phyloP scores from a whole-genome alignment of 345 rosid genomes.

The Lenwebbia sp. region DNA sequence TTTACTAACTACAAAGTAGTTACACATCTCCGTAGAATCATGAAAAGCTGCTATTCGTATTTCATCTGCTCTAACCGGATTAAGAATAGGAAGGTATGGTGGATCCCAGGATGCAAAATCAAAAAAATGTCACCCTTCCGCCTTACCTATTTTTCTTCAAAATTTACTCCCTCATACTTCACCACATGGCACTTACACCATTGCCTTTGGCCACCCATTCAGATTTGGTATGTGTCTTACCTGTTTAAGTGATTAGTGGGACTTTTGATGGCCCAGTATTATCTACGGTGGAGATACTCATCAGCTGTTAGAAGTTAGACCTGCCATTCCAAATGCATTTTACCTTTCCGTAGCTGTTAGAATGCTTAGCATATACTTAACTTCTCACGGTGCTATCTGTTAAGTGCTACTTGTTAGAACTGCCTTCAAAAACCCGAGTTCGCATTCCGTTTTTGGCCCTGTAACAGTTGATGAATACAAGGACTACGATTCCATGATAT shows the following conservation, averaged over 20 bases:
- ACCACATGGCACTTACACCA: neutral
- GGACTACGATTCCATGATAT: neutral
- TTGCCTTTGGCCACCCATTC: neutral
- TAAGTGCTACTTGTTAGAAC: neutral
- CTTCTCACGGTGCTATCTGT: neutral
- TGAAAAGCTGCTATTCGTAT: neutral
- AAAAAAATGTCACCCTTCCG: neutral
- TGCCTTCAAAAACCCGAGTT: neutral
- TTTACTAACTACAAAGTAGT: neutral
- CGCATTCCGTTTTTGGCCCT: neutral
- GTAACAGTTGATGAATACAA: neutral
- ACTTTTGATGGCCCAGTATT: neutral
- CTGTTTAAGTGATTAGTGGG: neutral
- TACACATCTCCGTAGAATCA: neutral
- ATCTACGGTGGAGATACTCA: neutral
- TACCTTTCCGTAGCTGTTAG: neutral
- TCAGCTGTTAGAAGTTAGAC: neutral
- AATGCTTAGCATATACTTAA: neutral
- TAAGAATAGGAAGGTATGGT: neutral
- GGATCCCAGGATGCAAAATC: neutral
- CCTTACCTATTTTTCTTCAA: neutral
- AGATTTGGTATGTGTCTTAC: neutral
- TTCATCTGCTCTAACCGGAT: neutral
- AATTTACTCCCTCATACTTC: neutral
- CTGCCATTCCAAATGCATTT: neutral